These are phyloP conservation scores for Sphagnum tenellum DNA, from an alignment of 225 moss, liverwort and hornwort genomes.

Conservation along the genomic window DNA sequence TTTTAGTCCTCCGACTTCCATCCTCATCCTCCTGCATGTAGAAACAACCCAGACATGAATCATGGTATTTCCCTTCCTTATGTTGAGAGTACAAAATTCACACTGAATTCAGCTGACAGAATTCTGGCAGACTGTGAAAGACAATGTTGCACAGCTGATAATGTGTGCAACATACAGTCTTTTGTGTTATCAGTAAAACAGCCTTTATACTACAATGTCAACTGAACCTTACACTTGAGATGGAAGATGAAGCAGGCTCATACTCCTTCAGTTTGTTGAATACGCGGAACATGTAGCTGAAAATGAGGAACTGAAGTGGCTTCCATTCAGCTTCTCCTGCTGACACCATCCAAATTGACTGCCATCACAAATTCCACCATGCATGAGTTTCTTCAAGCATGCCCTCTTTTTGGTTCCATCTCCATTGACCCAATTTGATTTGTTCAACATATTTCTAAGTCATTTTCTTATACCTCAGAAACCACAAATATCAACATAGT, in stretches of 20 bases:
- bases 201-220: no score
- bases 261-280: conserved; percentile 70
- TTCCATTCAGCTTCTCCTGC: conserved; percentile 76
- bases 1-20: conserved; percentile 34
- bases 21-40: conserved; percentile 34
- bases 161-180: no score
- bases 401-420: no score
- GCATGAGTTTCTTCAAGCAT: no score
- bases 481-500: not conserved
- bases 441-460: no score
- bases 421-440: no score
- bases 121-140: no score
- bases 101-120: no score
- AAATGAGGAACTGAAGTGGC: conserved; percentile 86
- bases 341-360: conserved; percentile 54
- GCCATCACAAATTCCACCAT: conserved; percentile 2
- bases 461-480: no score
- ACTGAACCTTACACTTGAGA: conserved; percentile 17
- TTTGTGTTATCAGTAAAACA: no score
- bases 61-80: not conserved
- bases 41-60: not conserved
- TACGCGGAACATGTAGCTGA: conserved; percentile 71
- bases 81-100: no score
- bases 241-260: conserved; percentile 40
- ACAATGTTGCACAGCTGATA: no score